Percentiles rank a stretch among this genome's conserved stretches.
These are phyloP conservation scores for Artemisia tridentata DNA, from an alignment of 129 eudicot species.

Conservation along the genomic window DNA sequence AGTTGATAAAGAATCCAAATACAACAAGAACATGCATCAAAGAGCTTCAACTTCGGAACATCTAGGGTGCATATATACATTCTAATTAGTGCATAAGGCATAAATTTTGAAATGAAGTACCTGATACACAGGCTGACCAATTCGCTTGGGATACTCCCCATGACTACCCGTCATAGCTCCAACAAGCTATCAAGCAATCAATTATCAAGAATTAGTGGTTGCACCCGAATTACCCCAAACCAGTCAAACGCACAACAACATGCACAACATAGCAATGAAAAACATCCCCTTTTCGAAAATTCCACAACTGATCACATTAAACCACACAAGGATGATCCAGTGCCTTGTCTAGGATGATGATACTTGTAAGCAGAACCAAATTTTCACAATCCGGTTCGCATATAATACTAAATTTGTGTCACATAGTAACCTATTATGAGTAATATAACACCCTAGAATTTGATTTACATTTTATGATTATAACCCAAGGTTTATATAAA, in stretches of 20 bases:
- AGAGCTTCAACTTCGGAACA: slow-evolving; percentile 23
- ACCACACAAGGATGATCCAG: slow-evolving; percentile 36
- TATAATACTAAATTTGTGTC: slow-evolving; percentile 51
- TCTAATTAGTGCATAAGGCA: not conserved
- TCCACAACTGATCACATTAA: no score
- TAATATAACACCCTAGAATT: no score
- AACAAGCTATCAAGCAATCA: slow-evolving; percentile 40
- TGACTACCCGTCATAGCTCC: slow-evolving; percentile 59
- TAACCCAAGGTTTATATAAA: no score
- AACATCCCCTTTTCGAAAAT: no score
- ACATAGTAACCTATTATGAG: slow-evolving; percentile 10
- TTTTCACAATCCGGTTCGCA: slow-evolving; percentile 85
- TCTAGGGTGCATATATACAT: slow-evolving; percentile 10
- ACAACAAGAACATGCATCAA: slow-evolving; percentile 17
- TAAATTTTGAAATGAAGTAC: slow-evolving; percentile 31
- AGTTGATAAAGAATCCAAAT: slow-evolving; percentile 11
- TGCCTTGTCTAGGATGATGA: slow-evolving; percentile 33
- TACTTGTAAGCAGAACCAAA: slow-evolving; percentile 79
- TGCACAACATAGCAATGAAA: no score
- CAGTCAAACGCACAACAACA: no score
- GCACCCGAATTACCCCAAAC: not conserved
- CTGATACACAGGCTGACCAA: slow-evolving; percentile 85
- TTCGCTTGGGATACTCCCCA: slow-evolving; percentile 71
- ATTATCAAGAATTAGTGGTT: not conserved
- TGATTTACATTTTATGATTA: no score